phyloP scores from a whole-genome alignment of 2,329 filamentous ascomycete genomes.

The Arthrobotrys musiformis region DNA sequence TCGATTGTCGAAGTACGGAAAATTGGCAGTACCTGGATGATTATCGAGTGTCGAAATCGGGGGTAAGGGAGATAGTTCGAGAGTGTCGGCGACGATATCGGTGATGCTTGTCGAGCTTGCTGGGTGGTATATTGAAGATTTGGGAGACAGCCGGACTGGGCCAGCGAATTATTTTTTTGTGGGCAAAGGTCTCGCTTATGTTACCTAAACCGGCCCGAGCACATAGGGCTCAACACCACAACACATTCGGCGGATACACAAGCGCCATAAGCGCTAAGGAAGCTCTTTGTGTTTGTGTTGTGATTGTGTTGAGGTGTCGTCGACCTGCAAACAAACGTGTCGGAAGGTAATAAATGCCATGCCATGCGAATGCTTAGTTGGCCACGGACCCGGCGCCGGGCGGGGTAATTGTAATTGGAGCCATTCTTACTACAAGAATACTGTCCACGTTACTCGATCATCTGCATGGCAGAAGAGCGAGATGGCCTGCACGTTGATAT shows the following conservation, averaged over 20 bases:
- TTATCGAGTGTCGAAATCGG: slow-evolving; percentile 37
- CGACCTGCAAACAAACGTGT: too few species aligned
- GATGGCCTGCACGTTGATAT: slow-evolving; percentile 37
- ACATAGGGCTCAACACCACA: slow-evolving; percentile 54
- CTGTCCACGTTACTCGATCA: slow-evolving; percentile 32
- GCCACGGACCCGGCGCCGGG: not conserved
- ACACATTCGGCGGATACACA: slow-evolving; percentile 26
- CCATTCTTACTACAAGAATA: not conserved
- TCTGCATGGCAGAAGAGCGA: slow-evolving; percentile 22
- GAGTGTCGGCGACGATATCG: slow-evolving; percentile 37
- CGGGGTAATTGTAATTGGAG: not conserved
- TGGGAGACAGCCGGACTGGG: slow-evolving; percentile 18
- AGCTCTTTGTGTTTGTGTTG: too few species aligned
- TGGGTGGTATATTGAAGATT: slow-evolving; percentile 48
- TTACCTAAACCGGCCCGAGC: slow-evolving; percentile 16
- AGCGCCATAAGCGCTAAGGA: slow-evolving; percentile 17
- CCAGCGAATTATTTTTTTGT: slow-evolving; percentile 55
- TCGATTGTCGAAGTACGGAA: slow-evolving; percentile 18
- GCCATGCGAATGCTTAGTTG: too few species aligned
- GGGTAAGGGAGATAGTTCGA: slow-evolving; percentile 13
- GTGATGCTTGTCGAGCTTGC: slow-evolving; percentile 41
- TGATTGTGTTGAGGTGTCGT: not conserved
- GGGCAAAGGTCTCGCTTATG: slow-evolving; percentile 44
- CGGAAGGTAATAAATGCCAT: too few species aligned
- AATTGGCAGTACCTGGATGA: slow-evolving; percentile 42